phyloP scores from a whole-genome alignment of 768 basidiomycete genomes.

The Hydnomerulius pinastri region DNA sequence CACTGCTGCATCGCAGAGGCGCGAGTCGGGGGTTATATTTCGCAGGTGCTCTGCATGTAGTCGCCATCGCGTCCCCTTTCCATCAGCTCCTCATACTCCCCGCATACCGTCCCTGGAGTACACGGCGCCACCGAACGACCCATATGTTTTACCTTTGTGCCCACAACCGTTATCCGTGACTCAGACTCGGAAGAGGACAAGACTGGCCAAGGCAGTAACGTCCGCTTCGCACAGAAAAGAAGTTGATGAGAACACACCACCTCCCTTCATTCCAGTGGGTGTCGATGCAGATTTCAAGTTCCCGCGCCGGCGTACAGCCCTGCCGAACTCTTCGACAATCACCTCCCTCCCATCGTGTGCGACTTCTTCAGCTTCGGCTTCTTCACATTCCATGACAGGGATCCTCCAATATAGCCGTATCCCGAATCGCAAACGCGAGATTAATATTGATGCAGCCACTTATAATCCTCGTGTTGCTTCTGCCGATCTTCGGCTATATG shows the following conservation, averaged over 20 bases:
- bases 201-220: background rate
- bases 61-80: conserved; percentile 17
- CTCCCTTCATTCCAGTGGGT: background rate
- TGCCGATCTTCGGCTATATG: conserved; percentile 19
- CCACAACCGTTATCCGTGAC: background rate
- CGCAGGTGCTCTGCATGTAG: conserved; percentile 31
- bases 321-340: conserved; percentile 13
- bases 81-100: conserved; percentile 15
- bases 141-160: background rate
- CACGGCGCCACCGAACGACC: background rate
- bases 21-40: conserved; percentile 17
- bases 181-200: conserved; percentile 10
- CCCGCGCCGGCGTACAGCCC: conserved; percentile 13
- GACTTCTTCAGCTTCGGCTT: background rate
- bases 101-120: background rate
- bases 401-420: conserved; percentile 2
- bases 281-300: conserved; percentile 8
- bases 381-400: conserved; percentile 7
- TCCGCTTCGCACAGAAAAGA: background rate
- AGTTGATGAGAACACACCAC: conserved; percentile 24
- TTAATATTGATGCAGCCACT: conserved; percentile 12
- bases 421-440: conserved; percentile 11
- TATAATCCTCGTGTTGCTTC: conserved; percentile 17
- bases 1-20: conserved; percentile 9
- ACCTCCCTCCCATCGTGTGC: background rate